These are phyloP conservation scores for Pythium apleroticum DNA, from an alignment of 352 stramenopile species.

Conservation along the genomic window DNA sequence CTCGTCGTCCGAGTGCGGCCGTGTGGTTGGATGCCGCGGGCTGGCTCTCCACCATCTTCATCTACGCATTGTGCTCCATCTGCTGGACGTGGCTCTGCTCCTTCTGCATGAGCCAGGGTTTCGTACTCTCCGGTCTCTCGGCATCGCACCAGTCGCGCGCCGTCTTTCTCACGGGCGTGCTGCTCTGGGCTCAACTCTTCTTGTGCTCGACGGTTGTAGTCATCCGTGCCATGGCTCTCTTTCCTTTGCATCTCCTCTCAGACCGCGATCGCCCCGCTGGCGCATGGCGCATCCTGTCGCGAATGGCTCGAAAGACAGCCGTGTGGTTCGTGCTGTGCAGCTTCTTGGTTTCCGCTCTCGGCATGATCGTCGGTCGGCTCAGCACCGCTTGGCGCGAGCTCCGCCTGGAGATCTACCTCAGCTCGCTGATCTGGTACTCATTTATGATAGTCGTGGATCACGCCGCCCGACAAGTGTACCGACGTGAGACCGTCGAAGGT, in stretches of 20 bases:
- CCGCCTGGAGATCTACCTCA: conserved; percentile 14
- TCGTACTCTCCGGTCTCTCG: conserved; percentile 11
- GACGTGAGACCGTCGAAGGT: conserved; percentile 11
- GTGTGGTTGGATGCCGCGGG: neutral
- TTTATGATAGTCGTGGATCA: conserved; percentile 1
- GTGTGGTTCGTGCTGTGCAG: conserved; percentile 3
- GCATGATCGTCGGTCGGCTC: neutral
- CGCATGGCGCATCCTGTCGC: neutral
- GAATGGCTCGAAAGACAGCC: neutral
- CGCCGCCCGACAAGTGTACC: conserved; percentile 10
- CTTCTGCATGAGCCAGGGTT: conserved; percentile 18
- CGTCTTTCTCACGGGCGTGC: conserved; percentile 6
- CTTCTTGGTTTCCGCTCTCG: neutral
- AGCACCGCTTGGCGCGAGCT: neutral
- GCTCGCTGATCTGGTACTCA: conserved; percentile 1
- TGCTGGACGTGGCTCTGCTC: neutral
- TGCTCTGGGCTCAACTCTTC: conserved; percentile 13
- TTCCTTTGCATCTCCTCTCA: neutral
- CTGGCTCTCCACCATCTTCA: neutral
- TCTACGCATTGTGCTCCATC: neutral
- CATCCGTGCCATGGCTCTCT: conserved; percentile 7
- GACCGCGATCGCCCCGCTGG: neutral
- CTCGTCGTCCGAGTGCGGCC: neutral
- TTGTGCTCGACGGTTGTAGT: conserved; percentile 8
- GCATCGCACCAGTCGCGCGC: neutral